Percentiles rank a stretch among this genome's conserved stretches.
Evolutionary conservation across 352 stramenopile species (phyloP).

Genomic region (Globisporangium alternatum): DNA sequence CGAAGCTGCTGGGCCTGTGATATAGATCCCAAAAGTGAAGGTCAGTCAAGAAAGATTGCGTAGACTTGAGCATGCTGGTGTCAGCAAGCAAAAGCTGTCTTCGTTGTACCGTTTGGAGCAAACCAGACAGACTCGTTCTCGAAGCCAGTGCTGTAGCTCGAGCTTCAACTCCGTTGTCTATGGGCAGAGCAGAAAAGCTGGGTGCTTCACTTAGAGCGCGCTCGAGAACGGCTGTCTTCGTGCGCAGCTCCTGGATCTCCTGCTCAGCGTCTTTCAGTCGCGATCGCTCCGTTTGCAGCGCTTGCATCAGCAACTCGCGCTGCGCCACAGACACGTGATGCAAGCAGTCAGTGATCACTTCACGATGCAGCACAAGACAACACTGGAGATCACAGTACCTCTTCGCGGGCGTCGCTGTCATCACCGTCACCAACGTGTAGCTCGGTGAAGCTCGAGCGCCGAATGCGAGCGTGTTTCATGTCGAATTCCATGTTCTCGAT

Average conservation of each 20-base stretch:
- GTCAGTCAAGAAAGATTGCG: background rate
- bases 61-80: background rate
- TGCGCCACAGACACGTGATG: background rate
- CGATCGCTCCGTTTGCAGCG: slow-evolving; percentile 15
- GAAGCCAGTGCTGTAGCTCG: background rate
- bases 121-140: background rate
- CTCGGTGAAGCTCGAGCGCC: slow-evolving; percentile 6
- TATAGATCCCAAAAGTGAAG: background rate
- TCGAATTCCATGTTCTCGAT: slow-evolving; percentile 64
- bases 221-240: slow-evolving; percentile 9
- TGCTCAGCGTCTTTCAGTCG: slow-evolving; percentile 12
- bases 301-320: slow-evolving; percentile 21
- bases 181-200: background rate
- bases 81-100: background rate
- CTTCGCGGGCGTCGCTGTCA: slow-evolving; percentile 25
- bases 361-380: too few relatives aligned
- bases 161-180: background rate
- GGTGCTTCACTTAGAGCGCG: background rate
- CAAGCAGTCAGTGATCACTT: background rate
- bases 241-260: slow-evolving; percentile 12
- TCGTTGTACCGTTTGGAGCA: slow-evolving; percentile 2
- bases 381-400: slow-evolving; percentile 23
- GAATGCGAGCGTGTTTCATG: slow-evolving; percentile 15
- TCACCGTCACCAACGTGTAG: slow-evolving; percentile 1
- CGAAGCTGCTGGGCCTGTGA: slow-evolving; percentile 31